These are phyloP conservation scores for Eucalyptus curtisii DNA, from an alignment of 345 rosid genomes.

Conservation along the genomic window DNA sequence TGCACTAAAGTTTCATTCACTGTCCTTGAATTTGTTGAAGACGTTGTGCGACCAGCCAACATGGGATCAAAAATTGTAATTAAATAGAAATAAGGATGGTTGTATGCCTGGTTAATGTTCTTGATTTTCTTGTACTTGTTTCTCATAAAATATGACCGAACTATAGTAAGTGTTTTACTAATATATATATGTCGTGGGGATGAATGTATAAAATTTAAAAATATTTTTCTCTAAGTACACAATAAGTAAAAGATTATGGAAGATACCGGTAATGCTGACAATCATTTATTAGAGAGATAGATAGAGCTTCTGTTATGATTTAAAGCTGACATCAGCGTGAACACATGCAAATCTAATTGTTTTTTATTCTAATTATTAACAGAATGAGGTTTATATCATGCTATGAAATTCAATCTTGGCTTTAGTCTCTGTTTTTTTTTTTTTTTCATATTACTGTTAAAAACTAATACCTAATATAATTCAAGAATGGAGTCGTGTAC, in stretches of 20 bases:
- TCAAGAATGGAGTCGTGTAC: too few species aligned
- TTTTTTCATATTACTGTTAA: too few species aligned
- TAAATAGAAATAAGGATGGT: too few species aligned
- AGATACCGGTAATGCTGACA: background rate
- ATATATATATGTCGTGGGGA: background rate
- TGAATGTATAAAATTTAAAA: background rate
- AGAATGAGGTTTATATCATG: background rate
- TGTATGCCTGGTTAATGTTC: background rate
- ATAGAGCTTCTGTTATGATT: background rate
- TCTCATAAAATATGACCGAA: background rate
- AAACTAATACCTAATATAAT: too few species aligned
- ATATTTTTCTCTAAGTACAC: background rate
- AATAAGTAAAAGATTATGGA: background rate
- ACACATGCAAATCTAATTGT: background rate
- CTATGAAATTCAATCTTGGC: too few species aligned
- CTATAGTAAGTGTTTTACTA: background rate
- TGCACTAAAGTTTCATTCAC: too few species aligned
- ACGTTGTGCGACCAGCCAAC: too few species aligned
- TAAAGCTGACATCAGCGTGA: background rate
- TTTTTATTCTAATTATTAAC: background rate
- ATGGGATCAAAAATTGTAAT: too few species aligned
- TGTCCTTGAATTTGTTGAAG: too few species aligned
- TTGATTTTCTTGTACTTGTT: background rate
- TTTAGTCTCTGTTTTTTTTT: too few species aligned
- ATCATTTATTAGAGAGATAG: too few species aligned